Percentiles rank a stretch among this genome's conserved stretches.
phyloP scores from a whole-genome alignment of 2,329 filamentous ascomycete species.

The Neonectria coccinea region DNA sequence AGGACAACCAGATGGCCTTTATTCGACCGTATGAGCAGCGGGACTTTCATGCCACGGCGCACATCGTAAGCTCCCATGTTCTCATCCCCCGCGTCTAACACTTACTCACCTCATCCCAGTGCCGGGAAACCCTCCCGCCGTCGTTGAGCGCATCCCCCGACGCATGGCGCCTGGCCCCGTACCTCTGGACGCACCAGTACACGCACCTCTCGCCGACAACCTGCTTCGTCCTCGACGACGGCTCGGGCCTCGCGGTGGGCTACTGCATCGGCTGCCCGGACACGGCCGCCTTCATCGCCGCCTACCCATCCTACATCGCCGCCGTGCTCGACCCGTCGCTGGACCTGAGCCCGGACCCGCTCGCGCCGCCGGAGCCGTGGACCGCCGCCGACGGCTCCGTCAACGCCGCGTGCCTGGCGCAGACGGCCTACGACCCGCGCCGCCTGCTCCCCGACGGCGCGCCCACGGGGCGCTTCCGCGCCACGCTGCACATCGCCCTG shows the following conservation, averaged over 20 bases:
- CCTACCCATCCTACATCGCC: slow-evolving; percentile 54
- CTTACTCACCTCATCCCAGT: slow-evolving; percentile 48
- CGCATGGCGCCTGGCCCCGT: slow-evolving; percentile 56
- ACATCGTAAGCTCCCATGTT: slow-evolving; percentile 52
- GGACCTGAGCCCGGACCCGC: slow-evolving; percentile 41
- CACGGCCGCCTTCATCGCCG: slow-evolving; percentile 53
- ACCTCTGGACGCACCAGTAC: slow-evolving; percentile 65
- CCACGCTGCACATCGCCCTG: slow-evolving; percentile 64
- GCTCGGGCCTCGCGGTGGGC: slow-evolving; percentile 57
- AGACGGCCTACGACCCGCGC: slow-evolving; percentile 55
- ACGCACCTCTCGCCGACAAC: slow-evolving; percentile 58
- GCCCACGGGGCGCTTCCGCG: slow-evolving; percentile 51
- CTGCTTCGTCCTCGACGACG: slow-evolving; percentile 63
- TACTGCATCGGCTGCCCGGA: slow-evolving; percentile 62
- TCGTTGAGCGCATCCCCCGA: slow-evolving; percentile 52
- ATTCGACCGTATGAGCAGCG: slow-evolving; percentile 55
- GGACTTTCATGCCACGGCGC: slow-evolving; percentile 56
- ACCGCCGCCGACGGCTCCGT: slow-evolving; percentile 39
- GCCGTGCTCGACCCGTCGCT: slow-evolving; percentile 49
- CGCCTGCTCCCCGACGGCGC: slow-evolving; percentile 56
- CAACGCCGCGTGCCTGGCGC: slow-evolving; percentile 50
- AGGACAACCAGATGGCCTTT: slow-evolving; percentile 54
- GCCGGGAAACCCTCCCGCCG: slow-evolving; percentile 60
- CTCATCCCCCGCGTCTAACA: background rate
- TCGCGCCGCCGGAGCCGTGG: slow-evolving; percentile 50